Conservation (phyloP, 371 early-diverging fungal genomes). For the Circinella minor region DNA sequence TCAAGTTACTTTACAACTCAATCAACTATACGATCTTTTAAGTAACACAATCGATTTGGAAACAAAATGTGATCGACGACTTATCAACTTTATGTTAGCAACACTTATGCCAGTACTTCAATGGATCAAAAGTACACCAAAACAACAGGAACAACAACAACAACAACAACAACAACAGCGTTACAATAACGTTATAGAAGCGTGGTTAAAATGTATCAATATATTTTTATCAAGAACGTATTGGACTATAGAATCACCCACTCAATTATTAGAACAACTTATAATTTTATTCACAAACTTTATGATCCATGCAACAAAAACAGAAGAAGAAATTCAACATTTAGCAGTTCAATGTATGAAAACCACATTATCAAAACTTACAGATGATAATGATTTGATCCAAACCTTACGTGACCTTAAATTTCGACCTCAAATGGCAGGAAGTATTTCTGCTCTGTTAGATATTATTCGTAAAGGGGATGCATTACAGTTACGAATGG, state of each 20-base stretch:
- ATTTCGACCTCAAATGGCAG: conserved; percentile 23
- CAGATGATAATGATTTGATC: conserved; percentile 8
- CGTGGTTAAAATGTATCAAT: conserved; percentile 9
- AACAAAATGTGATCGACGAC: not conserved
- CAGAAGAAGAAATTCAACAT: conserved; percentile 44
- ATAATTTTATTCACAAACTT: conserved; percentile 8
- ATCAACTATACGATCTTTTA: not conserved
- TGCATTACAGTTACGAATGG: conserved; percentile 41
- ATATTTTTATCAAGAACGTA: not conserved
- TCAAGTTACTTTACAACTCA: not conserved
- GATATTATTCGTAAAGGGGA: conserved; percentile 34
- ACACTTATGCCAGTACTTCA: conserved; percentile 9
- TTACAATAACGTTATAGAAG: not conserved
- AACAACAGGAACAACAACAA: too few species aligned
- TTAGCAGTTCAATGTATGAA: conserved; percentile 41
- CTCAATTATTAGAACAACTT: conserved; percentile 6
- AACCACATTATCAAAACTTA: conserved; percentile 9
- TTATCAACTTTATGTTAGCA: not conserved
- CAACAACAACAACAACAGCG: not conserved
- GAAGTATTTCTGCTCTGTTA: conserved; percentile 35
- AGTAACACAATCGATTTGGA: not conserved
- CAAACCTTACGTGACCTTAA: not conserved
- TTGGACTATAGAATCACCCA: not conserved
- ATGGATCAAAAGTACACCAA: conserved; percentile 1
- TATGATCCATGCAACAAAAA: not conserved